A percentile compares a stretch with the other conserved stretches of the same genome.
phyloP scores from a whole-genome alignment of 768 basidiomycete species.

The Ramaria sp. region DNA sequence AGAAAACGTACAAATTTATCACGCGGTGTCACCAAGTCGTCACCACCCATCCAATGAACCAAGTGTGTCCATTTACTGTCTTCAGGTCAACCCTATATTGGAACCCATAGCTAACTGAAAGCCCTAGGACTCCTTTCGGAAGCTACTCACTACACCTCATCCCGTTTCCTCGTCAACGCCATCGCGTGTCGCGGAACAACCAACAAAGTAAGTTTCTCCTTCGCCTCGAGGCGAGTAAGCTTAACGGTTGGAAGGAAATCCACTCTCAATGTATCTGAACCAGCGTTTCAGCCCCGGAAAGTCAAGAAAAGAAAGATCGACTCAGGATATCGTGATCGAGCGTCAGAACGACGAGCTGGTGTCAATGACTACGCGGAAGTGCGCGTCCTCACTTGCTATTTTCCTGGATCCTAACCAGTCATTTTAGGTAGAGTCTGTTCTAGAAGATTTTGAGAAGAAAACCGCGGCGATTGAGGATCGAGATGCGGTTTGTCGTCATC shows the following conservation, averaged over 20 bases:
- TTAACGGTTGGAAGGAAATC: not conserved
- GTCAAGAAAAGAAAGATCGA: conserved; percentile 44
- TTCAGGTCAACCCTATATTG: not conserved
- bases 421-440: conserved; percentile 59
- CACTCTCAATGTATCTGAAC: conserved; percentile 34
- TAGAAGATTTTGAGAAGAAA: conserved; percentile 71
- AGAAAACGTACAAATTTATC: too few relatives aligned
- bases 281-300: conserved; percentile 75
- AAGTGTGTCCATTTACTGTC: not conserved
- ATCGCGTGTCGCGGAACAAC: not conserved
- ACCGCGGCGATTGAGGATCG: conserved; percentile 48
- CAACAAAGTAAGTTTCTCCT: not conserved
- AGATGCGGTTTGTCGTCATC: conserved; percentile 35
- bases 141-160: not conserved
- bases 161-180: not conserved
- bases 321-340: conserved; percentile 59
- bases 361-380: conserved; percentile 70
- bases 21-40: not conserved
- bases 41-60: not conserved
- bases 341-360: conserved; percentile 59
- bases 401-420: not conserved
- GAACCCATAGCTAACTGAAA: not conserved
- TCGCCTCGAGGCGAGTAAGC: too few relatives aligned
- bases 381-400: conserved; percentile 10
- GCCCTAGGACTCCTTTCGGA: conserved; percentile 4